Evolutionary conservation across 2,329 filamentous ascomycete genomes (phyloP).

Genomic region (Fusarium continuum): DNA sequence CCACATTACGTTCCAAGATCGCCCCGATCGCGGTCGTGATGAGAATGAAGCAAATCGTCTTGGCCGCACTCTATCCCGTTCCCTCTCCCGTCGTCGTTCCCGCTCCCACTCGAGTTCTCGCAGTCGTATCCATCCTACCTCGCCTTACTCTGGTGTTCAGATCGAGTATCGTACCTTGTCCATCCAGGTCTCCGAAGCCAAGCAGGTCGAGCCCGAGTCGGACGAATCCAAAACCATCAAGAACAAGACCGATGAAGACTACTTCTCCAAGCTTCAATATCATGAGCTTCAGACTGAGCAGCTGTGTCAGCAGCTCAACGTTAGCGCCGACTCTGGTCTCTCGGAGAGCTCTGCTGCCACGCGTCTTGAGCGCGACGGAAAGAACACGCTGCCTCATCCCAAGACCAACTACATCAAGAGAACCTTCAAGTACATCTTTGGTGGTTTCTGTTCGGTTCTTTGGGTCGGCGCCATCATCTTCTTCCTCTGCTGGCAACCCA

Average conservation of each 20-base stretch:
- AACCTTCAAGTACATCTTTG: slow-evolving; percentile 55
- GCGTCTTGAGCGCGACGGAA: slow-evolving; percentile 53
- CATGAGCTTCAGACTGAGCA: slow-evolving; percentile 49
- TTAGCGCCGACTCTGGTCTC: slow-evolving; percentile 48
- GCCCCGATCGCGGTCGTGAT: slow-evolving; percentile 6
- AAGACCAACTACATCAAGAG: slow-evolving; percentile 56
- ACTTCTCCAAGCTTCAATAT: slow-evolving; percentile 53
- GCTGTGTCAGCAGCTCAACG: slow-evolving; percentile 53
- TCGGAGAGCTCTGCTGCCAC: slow-evolving; percentile 46
- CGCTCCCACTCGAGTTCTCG: slow-evolving; percentile 34
- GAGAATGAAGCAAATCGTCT: slow-evolving; percentile 6
- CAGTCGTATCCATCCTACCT: slow-evolving; percentile 43
- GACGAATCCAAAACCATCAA: slow-evolving; percentile 38
- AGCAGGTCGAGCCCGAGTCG: slow-evolving; percentile 37
- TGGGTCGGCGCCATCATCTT: slow-evolving; percentile 59
- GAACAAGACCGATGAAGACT: slow-evolving; percentile 52
- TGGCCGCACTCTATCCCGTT: slow-evolving; percentile 24
- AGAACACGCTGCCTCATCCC: slow-evolving; percentile 53
- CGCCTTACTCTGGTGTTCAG: slow-evolving; percentile 50
- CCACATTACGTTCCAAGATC: slow-evolving; percentile 35
- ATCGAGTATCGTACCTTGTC: slow-evolving; percentile 55
- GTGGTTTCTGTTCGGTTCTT: slow-evolving; percentile 58
- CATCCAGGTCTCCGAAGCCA: slow-evolving; percentile 52
- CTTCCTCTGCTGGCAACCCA: slow-evolving; percentile 59
- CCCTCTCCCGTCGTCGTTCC: slow-evolving; percentile 34